Evolutionary conservation across 78 protist species (phyloP), one percentile per base, ranked within the genome.

Genomic region (Dictyostelium firmibasis): DNA sequence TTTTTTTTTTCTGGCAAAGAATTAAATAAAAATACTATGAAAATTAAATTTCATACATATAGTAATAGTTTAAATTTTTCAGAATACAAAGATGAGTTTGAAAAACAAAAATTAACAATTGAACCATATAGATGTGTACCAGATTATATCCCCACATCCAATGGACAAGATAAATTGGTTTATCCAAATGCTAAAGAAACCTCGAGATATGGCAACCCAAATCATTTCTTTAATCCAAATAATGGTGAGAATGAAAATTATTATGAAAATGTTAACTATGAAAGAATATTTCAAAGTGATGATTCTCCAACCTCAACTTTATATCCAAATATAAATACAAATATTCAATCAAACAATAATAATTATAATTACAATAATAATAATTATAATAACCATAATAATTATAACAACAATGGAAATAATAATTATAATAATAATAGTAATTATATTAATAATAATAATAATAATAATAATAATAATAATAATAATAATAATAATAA

Each of bases 11-110:
- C 43, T 9, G 47, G 9, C 47, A 41, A 41, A 41, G 9, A 74
- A 74, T 20, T n/a, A 76, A 76, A 33, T 14, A 29, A 33, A 38
- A 76, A 76, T 29, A 76, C 29, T 36, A 85, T 85, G 91, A 85
- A 85, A 38, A 74, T 85, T 74, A 85, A 47, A 50, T 70, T 29
- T 31, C 81, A 86, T 53, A 74, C 60, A 53, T 86, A 76, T 57
- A 86, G 31, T 9, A 23, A 38, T 38, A 53, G 84, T 53, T 38
- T 86, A 36, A 76, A 75, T 57, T 86, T 76, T 75, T 33, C 44
- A 23, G 13, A 50, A 10, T 86, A 76, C n/a, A 50, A 57, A 14
- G 81, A 86, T 4, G 92, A 86, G 5, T 86, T 57, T 57, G 92
- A 86, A 53, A 74, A 29, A 29, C 91, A 85, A 50, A 69, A 53